A percentile compares a stretch with the other conserved stretches of the same genome.
Evolutionary conservation across 345 rosid species (phyloP).

Genomic region (Citrus reticulata): DNA sequence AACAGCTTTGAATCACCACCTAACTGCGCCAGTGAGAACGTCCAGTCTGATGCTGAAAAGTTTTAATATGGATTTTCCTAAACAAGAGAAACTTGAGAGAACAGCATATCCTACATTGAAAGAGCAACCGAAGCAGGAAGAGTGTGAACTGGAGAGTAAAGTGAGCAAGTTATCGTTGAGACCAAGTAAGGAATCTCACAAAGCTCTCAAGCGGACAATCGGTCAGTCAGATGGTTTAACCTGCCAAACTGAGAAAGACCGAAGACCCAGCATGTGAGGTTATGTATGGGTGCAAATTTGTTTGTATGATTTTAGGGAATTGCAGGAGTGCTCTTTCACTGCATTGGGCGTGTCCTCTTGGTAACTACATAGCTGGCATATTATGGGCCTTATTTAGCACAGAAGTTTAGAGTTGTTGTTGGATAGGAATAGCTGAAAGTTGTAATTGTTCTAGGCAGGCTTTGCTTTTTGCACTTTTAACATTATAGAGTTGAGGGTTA

Average conservation of each 20-base stretch:
- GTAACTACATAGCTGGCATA: neutral
- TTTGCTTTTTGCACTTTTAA: too few relatives aligned
- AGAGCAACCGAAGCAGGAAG: constrained; percentile 22
- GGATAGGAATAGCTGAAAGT: too few relatives aligned
- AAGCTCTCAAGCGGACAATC: constrained; percentile 12
- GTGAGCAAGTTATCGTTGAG: constrained; percentile 16
- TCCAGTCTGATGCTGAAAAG: neutral
- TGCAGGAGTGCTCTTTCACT: neutral
- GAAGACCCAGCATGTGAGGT: neutral
- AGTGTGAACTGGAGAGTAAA: constrained; percentile 13
- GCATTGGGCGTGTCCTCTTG: constrained; percentile 5
- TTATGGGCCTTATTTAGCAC: too few relatives aligned
- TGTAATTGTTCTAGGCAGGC: too few relatives aligned
- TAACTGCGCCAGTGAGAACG: constrained; percentile 6
- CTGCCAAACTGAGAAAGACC: constrained; percentile 6
- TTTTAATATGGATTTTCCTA: constrained; percentile 6
- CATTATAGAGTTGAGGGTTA: too few relatives aligned
- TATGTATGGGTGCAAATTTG: constrained; percentile 10
- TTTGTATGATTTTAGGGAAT: constrained; percentile 9
- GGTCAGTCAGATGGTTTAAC: constrained; percentile 1
- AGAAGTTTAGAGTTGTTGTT: too few relatives aligned
- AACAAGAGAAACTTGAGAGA: constrained; percentile 22
- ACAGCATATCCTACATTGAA: constrained; percentile 9
- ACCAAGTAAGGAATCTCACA: constrained; percentile 14
- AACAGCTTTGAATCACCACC: constrained; percentile 5